Conservation (phyloP, 768 basidiomycete species). For the Stropharia rugosoannulata region DNA sequence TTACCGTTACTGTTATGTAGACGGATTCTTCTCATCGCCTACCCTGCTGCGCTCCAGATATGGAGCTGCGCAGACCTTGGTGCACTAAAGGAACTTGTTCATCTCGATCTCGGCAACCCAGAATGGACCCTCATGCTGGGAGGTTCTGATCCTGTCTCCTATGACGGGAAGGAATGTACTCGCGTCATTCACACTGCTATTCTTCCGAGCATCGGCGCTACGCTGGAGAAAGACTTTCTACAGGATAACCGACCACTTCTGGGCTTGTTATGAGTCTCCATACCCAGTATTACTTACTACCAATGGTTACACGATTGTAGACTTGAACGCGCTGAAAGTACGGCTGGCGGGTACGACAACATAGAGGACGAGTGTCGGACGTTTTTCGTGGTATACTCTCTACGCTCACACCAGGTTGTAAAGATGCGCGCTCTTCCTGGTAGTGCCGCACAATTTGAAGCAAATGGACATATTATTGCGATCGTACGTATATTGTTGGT, state of each 20-base stretch:
- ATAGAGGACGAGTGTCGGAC: no score
- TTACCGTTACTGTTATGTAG: slow-evolving; percentile 20
- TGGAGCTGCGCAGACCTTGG: slow-evolving; percentile 65
- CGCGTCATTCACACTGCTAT: slow-evolving; percentile 37
- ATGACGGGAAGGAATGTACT: not conserved
- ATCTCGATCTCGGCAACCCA: slow-evolving; percentile 31
- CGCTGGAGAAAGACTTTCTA: slow-evolving; percentile 24
- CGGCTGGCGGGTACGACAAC: no score
- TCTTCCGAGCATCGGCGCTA: slow-evolving; percentile 24
- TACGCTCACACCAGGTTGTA: no score
- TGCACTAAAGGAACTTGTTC: no score
- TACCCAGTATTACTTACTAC: slow-evolving; percentile 24
- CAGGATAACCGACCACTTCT: slow-evolving; percentile 25
- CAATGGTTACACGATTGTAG: slow-evolving; percentile 23
- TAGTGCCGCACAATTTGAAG: no score
- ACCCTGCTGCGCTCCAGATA: slow-evolving; percentile 47
- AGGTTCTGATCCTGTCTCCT: not conserved
- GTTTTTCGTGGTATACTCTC: no score
- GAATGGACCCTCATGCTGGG: slow-evolving; percentile 13
- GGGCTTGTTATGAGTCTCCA: slow-evolving; percentile 33
- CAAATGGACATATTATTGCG: no score
- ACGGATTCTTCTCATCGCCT: slow-evolving; percentile 53
- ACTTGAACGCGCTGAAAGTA: slow-evolving; percentile 17
- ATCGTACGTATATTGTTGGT: no score
- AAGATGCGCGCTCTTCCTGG: no score